Evolutionary conservation across 352 stramenopile genomes (phyloP).

Genomic region (Phytophthora tentaculata): DNA sequence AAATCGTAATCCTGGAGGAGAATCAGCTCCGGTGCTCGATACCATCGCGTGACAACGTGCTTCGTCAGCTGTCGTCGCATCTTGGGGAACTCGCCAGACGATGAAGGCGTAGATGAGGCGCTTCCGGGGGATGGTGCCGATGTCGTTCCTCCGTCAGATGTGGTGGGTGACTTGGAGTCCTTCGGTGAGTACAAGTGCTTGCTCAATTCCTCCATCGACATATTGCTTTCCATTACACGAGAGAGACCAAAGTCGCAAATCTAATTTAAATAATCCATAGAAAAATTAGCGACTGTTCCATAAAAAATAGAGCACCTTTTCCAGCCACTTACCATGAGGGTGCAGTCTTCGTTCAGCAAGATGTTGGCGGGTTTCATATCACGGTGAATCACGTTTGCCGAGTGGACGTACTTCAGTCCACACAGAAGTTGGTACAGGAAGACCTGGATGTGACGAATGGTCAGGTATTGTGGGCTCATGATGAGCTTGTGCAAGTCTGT

Average conservation of each 20-base stretch:
- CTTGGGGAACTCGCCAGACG: conserved; percentile 62
- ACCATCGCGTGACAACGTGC: conserved; percentile 99
- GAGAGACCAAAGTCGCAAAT: conserved; percentile 88
- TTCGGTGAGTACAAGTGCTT: conserved; percentile 85
- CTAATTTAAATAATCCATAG: conserved; percentile 28
- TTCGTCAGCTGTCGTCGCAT: conserved; percentile 95
- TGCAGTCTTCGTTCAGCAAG: conserved; percentile 88
- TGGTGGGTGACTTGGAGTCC: conserved; percentile 79
- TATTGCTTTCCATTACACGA: conserved; percentile 79
- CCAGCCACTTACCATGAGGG: conserved; percentile 61
- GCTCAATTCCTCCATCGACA: conserved; percentile 78
- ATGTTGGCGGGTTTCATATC: conserved; percentile 92
- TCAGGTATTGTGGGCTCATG: conserved; percentile 93
- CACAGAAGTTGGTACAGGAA: conserved; percentile 96
- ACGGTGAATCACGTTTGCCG: conserved; percentile 88
- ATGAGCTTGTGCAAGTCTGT: conserved; percentile 95
- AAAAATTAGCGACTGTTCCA: conserved; percentile 2
- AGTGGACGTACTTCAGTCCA: conserved; percentile 97
- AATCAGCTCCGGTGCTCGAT: conserved; percentile 96
- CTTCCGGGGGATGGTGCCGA: conserved; percentile 67
- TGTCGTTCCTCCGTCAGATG: conserved; percentile 64
- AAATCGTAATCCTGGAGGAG: conserved; percentile 95
- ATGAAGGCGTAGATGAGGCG: conserved; percentile 77
- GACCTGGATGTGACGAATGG: conserved; percentile 96
- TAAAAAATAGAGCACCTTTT: background rate